These are phyloP conservation scores for Euphorbia corollata DNA, from an alignment of 441 rosid genomes.

Conservation along the genomic window DNA sequence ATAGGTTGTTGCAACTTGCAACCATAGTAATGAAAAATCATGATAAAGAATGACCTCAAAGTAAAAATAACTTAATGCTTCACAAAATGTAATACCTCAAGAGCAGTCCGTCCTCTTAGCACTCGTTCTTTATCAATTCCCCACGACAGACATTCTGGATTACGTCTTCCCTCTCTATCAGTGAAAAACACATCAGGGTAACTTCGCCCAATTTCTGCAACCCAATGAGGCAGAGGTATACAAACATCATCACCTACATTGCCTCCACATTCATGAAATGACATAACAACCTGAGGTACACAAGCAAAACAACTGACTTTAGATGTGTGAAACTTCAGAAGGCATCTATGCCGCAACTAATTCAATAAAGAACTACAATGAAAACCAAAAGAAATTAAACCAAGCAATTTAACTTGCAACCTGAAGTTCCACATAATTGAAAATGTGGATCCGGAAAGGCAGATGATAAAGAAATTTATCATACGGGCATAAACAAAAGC, in stretches of 20 bases:
- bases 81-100: slow-evolving; percentile 56
- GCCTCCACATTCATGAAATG: slow-evolving; percentile 99
- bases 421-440: background rate
- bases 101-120: slow-evolving; percentile 85
- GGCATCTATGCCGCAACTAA: slow-evolving; percentile 12
- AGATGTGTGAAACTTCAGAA: slow-evolving; percentile 21
- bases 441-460: background rate
- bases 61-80: slow-evolving; percentile 1
- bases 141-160: slow-evolving; percentile 97
- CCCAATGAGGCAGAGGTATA: slow-evolving; percentile 97
- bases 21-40: background rate
- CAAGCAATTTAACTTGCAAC: background rate
- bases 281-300: slow-evolving; percentile 75
- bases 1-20: slow-evolving; percentile 10
- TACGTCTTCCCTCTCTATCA: slow-evolving; percentile 93
- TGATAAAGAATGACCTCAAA: background rate
- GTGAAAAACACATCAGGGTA: slow-evolving; percentile 93
- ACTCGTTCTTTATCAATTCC: slow-evolving; percentile 89
- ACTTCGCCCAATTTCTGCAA: slow-evolving; percentile 87
- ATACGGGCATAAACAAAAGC: background rate
- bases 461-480: background rate
- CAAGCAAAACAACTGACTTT: slow-evolving; percentile 18
- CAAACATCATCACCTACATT: slow-evolving; percentile 98
- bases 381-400: background rate
- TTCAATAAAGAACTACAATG: background rate